Base-by-base conservation (phyloP, 768 basidiomycete species). In the Cyclocybe cylindracea region DNA sequence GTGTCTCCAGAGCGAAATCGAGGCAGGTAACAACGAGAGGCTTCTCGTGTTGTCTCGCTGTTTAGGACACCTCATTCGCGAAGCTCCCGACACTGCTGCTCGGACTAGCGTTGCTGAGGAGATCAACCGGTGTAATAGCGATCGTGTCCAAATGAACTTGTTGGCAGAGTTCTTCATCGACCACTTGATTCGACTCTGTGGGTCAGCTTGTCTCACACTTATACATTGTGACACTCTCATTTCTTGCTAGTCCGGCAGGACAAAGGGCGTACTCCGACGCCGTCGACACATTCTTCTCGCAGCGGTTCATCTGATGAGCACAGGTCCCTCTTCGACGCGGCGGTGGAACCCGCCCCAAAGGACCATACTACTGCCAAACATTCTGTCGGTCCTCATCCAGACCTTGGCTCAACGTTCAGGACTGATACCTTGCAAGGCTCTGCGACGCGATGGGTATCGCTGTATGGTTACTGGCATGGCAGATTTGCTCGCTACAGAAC, bases 371-470 rank as follows among this genome's bases (percentile, higher is more conserved):
- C 44, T 10, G 48, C 56, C 31, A 58, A 54, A 51, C 31, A 31
- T 13, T 35, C 48, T 32, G 57, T 58, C 13, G 40, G 53, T 50
- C 11, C 10, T 0, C 40, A 42, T 3, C 24, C 24, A 24, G 1
- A 24, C 24, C 24, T 24, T 33, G 18, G 10, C 45, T 50, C 29
- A 33, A 31, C 24, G 24, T 7, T 36, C 19, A 24, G n/a, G 5
- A n/a, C 16, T 35, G 24, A 39, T 37, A 44, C 49, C 16, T 33
- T 40, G 31, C 16, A 44, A 58, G 53, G 56, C 56, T 19, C 36
- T 58, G 19, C 24, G 33, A 14, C 56, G 52, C 10, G 48, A 57
- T 45, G 45, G 45, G 18, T 54, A 39, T 24, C 36, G 44, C 34
- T 56, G 50, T 32, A 47, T 46, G 50, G 40, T 48, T 38, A 56